Evolutionary conservation across 805 yeast species (phyloP).

Genomic region (Suhomyces prunicola): DNA sequence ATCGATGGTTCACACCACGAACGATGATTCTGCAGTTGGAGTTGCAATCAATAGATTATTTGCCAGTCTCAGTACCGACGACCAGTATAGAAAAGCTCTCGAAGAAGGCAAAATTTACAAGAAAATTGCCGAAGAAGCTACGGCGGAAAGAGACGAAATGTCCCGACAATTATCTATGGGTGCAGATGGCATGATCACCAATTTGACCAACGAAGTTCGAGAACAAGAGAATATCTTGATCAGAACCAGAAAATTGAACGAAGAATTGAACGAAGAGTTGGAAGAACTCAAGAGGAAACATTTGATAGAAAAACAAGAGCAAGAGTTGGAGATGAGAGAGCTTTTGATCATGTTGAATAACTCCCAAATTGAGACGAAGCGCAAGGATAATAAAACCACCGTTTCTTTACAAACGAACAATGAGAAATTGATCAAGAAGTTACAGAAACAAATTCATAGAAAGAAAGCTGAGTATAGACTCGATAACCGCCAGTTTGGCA

Average conservation of each 20-base stretch:
- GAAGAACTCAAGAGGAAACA: conserved; percentile 60
- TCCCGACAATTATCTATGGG: conserved; percentile 69
- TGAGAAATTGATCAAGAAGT: conserved; percentile 36
- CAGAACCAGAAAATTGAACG: conserved; percentile 59
- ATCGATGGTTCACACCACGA: conserved; percentile 49
- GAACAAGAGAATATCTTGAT: conserved; percentile 60
- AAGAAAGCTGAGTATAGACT: conserved; percentile 46
- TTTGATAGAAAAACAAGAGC: conserved; percentile 66
- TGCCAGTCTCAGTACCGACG: conserved; percentile 78
- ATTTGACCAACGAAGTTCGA: conserved; percentile 55
- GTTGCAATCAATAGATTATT: conserved; percentile 72
- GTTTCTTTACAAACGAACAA: conserved; percentile 31
- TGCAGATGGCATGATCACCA: conserved; percentile 66
- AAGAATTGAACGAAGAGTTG: conserved; percentile 56
- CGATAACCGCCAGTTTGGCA: conserved; percentile 46
- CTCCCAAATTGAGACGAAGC: conserved; percentile 31
- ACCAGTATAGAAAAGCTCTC: conserved; percentile 70
- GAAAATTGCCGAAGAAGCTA: conserved; percentile 26
- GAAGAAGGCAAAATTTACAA: conserved; percentile 19
- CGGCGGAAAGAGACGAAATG: conserved; percentile 49
- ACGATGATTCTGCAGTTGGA: conserved; percentile 54
- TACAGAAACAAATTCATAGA: conserved; percentile 45
- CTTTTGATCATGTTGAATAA: conserved; percentile 58
- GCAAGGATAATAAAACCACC: conserved; percentile 32
- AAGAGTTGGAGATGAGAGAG: conserved; percentile 74